Conservation (phyloP, 2,329 filamentous ascomycete species). For the Fusarium phyllophilum region DNA sequence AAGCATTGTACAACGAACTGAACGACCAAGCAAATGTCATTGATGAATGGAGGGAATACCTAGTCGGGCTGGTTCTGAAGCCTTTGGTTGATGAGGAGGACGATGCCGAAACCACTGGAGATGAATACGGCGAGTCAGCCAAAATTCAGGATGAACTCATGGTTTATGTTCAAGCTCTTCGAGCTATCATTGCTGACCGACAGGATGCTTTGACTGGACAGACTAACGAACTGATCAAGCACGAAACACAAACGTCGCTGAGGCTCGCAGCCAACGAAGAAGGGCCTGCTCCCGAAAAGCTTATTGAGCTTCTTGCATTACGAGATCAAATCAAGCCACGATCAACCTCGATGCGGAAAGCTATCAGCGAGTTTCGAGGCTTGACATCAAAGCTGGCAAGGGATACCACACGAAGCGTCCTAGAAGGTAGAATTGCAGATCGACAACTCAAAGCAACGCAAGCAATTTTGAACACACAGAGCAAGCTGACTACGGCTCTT, state of each 20-base stretch:
- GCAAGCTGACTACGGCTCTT: constrained; percentile 58
- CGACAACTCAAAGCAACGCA: constrained; percentile 71
- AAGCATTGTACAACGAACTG: constrained; percentile 71
- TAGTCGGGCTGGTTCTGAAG: constrained; percentile 76
- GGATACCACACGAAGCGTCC: constrained; percentile 62
- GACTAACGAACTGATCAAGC: constrained; percentile 76
- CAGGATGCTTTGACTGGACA: constrained; percentile 80
- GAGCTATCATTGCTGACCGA: constrained; percentile 81
- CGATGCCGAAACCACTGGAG: constrained; percentile 77
- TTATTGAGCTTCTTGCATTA: constrained; percentile 61
- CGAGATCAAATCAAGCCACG: constrained; percentile 62
- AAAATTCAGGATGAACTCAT: constrained; percentile 89
- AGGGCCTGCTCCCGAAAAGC: constrained; percentile 76
- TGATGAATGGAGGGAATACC: constrained; percentile 77
- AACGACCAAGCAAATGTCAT: constrained; percentile 78
- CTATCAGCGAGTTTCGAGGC: constrained; percentile 75
- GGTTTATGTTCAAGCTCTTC: constrained; percentile 82
- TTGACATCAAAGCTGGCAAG: constrained; percentile 66
- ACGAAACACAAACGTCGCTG: constrained; percentile 74
- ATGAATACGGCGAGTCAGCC: constrained; percentile 90
- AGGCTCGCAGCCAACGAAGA: constrained; percentile 68
- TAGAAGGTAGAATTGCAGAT: constrained; percentile 74
- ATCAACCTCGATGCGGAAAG: constrained; percentile 74
- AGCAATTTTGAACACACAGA: constrained; percentile 61
- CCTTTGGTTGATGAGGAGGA: constrained; percentile 87